Base-by-base conservation (phyloP, 1,284 basidiomycete genomes). In the Cryptococcus wingfieldii region DNA sequence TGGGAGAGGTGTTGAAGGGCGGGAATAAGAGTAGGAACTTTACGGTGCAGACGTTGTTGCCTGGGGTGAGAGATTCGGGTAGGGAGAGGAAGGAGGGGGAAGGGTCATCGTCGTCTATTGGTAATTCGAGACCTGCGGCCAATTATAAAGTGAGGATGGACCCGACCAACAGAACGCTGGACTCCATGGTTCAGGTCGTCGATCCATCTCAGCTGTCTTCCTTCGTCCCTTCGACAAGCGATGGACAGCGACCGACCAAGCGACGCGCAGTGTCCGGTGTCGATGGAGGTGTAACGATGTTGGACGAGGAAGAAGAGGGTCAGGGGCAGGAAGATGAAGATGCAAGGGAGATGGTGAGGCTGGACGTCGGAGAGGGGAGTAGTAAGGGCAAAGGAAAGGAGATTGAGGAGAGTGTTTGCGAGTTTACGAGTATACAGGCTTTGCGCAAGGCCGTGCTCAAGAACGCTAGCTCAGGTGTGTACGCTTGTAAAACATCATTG, bases 71-170 rank as follows among this genome's bases (percentile, higher is more conserved):
- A 34, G 31, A 34, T 10, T 34, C 31, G 6, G 31, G 31, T 3
- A 31, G 31, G 31, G 31, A 31, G 31, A 34, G 10, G 31, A 5
- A 34, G 31, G 31, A 34, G 31, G 31, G 31, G 7, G 31, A 34
- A 34, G 10, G 31, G 31, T 34, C 31, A 5, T 34, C 31, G 7
- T 34, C 31, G 31, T 34, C 31, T 10, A 5, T 34, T 8, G 7
- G 7, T 3, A 34, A 34, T 5, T 34, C 31, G 54, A 79, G 77
- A 53, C 60, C 75, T 3, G 77, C 78, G 16, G 89, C 95, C 1
- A 89, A 97, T 51, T 87, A 94, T 71, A 91, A 96, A 80, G 88
- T 98, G 47, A 85, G 96, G 50, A 94, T 91, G 7, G 96, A 95
- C 18, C 79, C 87, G 14, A 81, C 86, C 50, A 88, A 93, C 56